Percentiles rank a stretch among this genome's conserved stretches.
These are phyloP conservation scores for Glebionis coronaria DNA, from an alignment of 129 eudicot species.

Conservation along the genomic window DNA sequence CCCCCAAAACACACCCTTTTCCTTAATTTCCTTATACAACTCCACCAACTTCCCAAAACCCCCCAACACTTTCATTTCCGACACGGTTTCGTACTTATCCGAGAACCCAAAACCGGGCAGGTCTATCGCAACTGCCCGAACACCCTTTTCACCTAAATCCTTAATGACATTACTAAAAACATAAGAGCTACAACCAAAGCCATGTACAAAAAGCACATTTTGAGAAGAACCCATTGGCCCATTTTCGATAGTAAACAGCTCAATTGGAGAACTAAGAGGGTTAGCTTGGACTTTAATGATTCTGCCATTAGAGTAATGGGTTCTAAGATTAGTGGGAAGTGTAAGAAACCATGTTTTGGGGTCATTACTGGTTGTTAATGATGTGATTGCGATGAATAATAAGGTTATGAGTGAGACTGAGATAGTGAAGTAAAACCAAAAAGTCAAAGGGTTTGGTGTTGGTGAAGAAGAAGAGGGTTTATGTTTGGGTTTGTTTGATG, in stretches of 20 bases:
- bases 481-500: conserved; percentile 28
- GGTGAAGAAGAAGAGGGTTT: conserved; percentile 19
- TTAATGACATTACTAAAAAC: conserved; percentile 45
- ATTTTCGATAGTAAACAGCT: conserved; percentile 60
- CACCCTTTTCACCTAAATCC: conserved; percentile 38
- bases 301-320: conserved; percentile 72
- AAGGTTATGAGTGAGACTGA: conserved; percentile 60
- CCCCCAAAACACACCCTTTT: conserved; percentile 92
- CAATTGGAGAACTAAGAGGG: conserved; percentile 49
- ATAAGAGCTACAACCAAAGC: conserved; percentile 70
- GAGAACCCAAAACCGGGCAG: conserved; percentile 93
- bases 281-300: conserved; percentile 56
- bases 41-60: conserved; percentile 49
- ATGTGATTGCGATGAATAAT: conserved; percentile 45
- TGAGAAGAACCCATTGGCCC: conserved; percentile 40
- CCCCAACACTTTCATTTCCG: conserved; percentile 44
- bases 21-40: conserved; percentile 63
- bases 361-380: conserved; percentile 50
- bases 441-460: conserved; percentile 63
- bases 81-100: conserved; percentile 46
- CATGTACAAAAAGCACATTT: conserved; percentile 65
- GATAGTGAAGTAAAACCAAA: conserved; percentile 87
- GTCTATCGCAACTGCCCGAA: conserved; percentile 60
- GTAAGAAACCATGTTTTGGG: conserved; percentile 75
- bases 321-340: conserved; percentile 58